A percentile compares a stretch with the other conserved stretches of the same genome.
Evolutionary conservation across 352 stramenopile species (phyloP).

Genomic region (Globisporangium nodosum): DNA sequence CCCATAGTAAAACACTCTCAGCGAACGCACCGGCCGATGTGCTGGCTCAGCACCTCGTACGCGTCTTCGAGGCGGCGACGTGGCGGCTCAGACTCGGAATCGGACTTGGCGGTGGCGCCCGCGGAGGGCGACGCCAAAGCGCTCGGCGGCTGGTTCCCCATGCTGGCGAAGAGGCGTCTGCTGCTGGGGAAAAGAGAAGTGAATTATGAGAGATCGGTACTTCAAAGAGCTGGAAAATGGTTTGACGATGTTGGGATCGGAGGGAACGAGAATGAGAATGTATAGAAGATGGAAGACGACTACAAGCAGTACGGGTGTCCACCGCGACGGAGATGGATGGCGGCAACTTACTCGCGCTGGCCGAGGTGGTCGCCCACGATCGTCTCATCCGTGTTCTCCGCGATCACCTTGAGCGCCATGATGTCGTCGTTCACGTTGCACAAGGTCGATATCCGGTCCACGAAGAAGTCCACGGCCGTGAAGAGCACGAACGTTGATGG

Average conservation of each 20-base stretch:
- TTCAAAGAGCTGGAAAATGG: too few relatives aligned
- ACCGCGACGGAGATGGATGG: too few relatives aligned
- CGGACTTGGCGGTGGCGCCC: background rate
- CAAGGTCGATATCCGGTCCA: slow-evolving; percentile 55
- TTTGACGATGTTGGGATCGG: too few relatives aligned
- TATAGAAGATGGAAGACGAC: too few relatives aligned
- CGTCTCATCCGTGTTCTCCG: slow-evolving; percentile 68
- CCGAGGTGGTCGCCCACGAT: slow-evolving; percentile 49
- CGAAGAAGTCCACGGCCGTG: slow-evolving; percentile 57
- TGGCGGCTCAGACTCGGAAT: background rate
- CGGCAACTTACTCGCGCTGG: slow-evolving; percentile 20
- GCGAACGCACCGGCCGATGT: slow-evolving; percentile 34
- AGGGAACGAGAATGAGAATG: too few relatives aligned
- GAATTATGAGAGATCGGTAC: too few relatives aligned
- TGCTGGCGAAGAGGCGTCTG: background rate
- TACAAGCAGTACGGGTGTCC: too few relatives aligned
- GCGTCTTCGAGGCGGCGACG: slow-evolving; percentile 42
- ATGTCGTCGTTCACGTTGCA: slow-evolving; percentile 81
- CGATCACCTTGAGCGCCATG: slow-evolving; percentile 72
- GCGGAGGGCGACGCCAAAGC: background rate
- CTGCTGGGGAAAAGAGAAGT: background rate
- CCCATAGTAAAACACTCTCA: too few relatives aligned
- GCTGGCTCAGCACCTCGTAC: slow-evolving; percentile 47
- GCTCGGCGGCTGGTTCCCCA: background rate
- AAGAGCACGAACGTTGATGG: slow-evolving; percentile 54